Base-by-base conservation (phyloP, 352 stramenopile species). In the Phytophthora sojae region DNA sequence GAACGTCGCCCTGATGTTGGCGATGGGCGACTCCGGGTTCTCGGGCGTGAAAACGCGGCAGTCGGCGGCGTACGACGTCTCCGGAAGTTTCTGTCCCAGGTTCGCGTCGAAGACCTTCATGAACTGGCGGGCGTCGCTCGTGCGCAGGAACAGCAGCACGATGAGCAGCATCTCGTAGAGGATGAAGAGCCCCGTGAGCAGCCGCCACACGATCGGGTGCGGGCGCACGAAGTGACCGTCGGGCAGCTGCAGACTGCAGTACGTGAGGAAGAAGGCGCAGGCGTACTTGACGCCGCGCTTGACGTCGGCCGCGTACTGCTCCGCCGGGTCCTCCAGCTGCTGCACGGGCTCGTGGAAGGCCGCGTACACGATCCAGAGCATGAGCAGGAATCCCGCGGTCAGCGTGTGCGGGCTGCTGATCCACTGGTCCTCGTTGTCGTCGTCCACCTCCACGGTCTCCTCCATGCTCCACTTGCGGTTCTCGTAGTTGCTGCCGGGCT, bases 151-250 rank as follows among this genome's bases (percentile, higher is more conserved):
- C 11, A 98, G 73, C 69, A 98, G 72, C 32, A 97, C 53, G 50
- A 97, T 89, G 29, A 98, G 57, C 49, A 95, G 68, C 80, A 98
- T 95, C 69, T 98, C 90, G 75, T 98, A 98, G 9, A 98, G 78
- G 47, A 97, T 97, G 64, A 97, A 97, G 42, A 91, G 78, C 21
- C 93, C 94, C 14, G 95, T 97, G 45, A 98, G 80, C 9, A 98
- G 58, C 15, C 94, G 85, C 94, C 94, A 98, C 42, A 98, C 79
- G 44, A 96, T 93, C 30, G 94, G 94, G 56, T 98, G 94, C 55
- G 94, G 94, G 2, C 90, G 90, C 44, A 93, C 76, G 52, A 96
- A 95, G 61, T 97, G 90, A 11, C 89, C 89, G 62, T 97, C 90
- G 23, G 89, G 90, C 35, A 97, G 73, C 65, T 97, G 90, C 52